These are phyloP conservation scores for Alternaria triticimaculans DNA, from an alignment of 2,329 filamentous ascomycete species.

Conservation along the genomic window DNA sequence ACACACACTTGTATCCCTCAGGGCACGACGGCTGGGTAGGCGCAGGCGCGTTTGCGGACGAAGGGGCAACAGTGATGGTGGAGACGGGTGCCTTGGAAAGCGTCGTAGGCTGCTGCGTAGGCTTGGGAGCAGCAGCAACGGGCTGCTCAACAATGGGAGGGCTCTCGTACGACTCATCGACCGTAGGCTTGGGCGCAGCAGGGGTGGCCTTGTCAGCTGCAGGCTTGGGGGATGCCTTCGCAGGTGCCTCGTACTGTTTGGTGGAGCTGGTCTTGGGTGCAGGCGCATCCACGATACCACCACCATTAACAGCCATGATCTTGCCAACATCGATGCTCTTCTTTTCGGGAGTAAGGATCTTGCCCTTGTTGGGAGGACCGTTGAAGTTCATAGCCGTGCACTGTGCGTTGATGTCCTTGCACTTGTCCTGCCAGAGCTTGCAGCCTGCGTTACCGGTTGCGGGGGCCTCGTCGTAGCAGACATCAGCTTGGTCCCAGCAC, in stretches of 20 bases:
- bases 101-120: not conserved
- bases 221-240: slow-evolving; percentile 4
- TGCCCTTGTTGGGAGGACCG: slow-evolving; percentile 54
- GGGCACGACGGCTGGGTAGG: slow-evolving; percentile 30
- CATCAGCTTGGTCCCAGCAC: slow-evolving; percentile 63
- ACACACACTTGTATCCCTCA: slow-evolving; percentile 32
- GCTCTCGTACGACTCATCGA: slow-evolving; percentile 15
- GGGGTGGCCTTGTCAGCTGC: slow-evolving; percentile 6
- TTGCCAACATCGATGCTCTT: slow-evolving; percentile 40
- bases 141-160: slow-evolving; percentile 6
- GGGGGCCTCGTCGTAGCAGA: slow-evolving; percentile 66
- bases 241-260: slow-evolving; percentile 8
- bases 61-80: slow-evolving; percentile 23
- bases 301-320: slow-evolving; percentile 25
- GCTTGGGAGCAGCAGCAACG: slow-evolving; percentile 1
- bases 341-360: slow-evolving; percentile 45
- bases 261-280: slow-evolving; percentile 21
- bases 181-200: slow-evolving; percentile 15
- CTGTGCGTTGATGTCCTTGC: slow-evolving; percentile 53
- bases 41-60: slow-evolving; percentile 24
- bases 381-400: slow-evolving; percentile 52
- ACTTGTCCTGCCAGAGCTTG: slow-evolving; percentile 68
- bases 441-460: slow-evolving; percentile 68
- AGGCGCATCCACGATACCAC: slow-evolving; percentile 20
- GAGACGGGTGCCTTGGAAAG: not conserved